phyloP scores from a whole-genome alignment of 148 eudicot species.

The Beta vulgaris region DNA sequence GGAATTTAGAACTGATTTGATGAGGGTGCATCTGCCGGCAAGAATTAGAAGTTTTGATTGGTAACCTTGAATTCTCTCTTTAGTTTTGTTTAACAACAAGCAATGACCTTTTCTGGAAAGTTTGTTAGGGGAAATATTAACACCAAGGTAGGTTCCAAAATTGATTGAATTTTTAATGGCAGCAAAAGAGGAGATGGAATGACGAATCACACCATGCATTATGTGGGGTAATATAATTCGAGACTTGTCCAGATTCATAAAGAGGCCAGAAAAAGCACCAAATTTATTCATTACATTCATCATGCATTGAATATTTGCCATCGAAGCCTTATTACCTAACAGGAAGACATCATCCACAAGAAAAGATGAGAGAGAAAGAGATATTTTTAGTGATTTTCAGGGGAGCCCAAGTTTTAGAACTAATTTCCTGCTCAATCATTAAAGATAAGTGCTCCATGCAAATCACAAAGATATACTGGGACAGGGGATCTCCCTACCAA shows the following conservation, averaged over 20 bases:
- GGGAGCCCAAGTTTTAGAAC: not conserved
- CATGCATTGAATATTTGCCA: rapidly evolving
- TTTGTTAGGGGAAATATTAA: not conserved
- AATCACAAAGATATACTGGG: not conserved
- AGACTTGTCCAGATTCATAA: not conserved
- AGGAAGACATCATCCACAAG: not conserved
- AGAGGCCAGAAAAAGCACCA: not conserved
- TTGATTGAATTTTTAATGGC: not conserved
- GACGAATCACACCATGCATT: no score
- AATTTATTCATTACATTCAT: not conserved
- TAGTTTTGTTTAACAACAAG: not conserved
- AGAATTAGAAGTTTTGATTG: no score
- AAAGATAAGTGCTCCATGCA: not conserved
- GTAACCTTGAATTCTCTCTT: not conserved
- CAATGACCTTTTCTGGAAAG: not conserved
- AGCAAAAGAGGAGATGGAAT: not conserved
- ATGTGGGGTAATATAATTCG: not conserved
- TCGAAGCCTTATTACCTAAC: not conserved
- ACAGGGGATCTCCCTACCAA: not conserved
- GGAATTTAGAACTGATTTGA: no score
- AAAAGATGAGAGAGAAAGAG: not conserved
- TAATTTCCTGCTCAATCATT: not conserved
- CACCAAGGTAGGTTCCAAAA: not conserved
- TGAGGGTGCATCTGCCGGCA: no score
- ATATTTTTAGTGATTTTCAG: not conserved